Conservation (phyloP, 352 stramenopile species). For the Phytophthora colocasiae region DNA sequence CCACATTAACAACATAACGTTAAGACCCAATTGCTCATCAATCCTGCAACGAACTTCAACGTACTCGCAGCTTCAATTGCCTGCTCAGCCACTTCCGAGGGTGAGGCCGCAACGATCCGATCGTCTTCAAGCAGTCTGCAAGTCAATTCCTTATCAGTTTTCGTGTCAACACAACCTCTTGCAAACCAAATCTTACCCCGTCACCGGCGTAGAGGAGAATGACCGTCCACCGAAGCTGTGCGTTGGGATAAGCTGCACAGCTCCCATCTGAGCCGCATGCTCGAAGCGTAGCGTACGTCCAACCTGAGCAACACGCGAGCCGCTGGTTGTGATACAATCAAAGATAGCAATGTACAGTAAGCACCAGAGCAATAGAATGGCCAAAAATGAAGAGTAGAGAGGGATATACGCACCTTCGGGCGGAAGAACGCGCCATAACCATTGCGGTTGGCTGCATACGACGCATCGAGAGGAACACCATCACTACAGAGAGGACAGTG, state of each 20-base stretch:
- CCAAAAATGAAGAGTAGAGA: background rate
- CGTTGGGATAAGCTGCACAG: slow-evolving; percentile 57
- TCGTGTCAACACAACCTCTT: background rate
- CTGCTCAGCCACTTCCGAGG: slow-evolving; percentile 53
- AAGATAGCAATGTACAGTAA: slow-evolving; percentile 2
- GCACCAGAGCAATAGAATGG: background rate
- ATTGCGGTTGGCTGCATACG: slow-evolving; percentile 60
- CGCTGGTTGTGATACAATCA: slow-evolving; percentile 20
- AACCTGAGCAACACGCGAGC: slow-evolving; percentile 35
- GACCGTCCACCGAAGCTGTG: slow-evolving; percentile 54
- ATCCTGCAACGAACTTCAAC: background rate
- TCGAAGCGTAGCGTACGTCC: slow-evolving; percentile 48
- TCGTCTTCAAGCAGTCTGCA: slow-evolving; percentile 54
- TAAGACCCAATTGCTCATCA: slow-evolving; percentile 7
- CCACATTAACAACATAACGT: slow-evolving; percentile 6
- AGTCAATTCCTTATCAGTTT: slow-evolving; percentile 4
- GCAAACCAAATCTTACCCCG: slow-evolving; percentile 39
- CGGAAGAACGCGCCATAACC: slow-evolving; percentile 37
- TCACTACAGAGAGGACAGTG: slow-evolving; percentile 28
- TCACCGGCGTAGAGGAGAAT: slow-evolving; percentile 67
- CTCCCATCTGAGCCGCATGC: slow-evolving; percentile 43
- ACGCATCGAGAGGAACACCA: slow-evolving; percentile 70
- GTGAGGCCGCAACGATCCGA: slow-evolving; percentile 50
- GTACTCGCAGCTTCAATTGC: slow-evolving; percentile 52
- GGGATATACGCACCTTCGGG: slow-evolving; percentile 30